Percentiles rank a stretch among this genome's conserved stretches.
Evolutionary conservation across 805 yeast species (phyloP).

Genomic region (Candida tammaniensis): DNA sequence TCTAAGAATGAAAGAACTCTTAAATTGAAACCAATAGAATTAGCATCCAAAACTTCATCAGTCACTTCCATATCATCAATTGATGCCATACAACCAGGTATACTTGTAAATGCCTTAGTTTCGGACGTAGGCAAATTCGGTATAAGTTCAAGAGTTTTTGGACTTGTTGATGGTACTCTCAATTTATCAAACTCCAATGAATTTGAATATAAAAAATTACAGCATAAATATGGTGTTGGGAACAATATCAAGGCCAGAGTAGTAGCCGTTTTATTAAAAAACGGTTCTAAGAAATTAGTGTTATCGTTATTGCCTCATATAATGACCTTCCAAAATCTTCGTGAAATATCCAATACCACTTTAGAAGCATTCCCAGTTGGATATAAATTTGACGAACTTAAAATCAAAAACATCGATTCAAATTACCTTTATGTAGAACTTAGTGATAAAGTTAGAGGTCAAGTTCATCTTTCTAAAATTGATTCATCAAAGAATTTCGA

Average conservation of each 20-base stretch:
- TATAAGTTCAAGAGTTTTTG: slow-evolving; percentile 67
- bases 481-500: slow-evolving; percentile 46
- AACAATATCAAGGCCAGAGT: slow-evolving; percentile 68
- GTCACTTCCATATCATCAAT: slow-evolving; percentile 61
- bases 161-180: slow-evolving; percentile 69
- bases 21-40: slow-evolving; percentile 47
- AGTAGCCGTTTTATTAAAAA: slow-evolving; percentile 48
- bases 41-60: slow-evolving; percentile 44
- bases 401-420: slow-evolving; percentile 58
- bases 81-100: slow-evolving; percentile 85
- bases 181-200: slow-evolving; percentile 63
- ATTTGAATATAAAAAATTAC: slow-evolving; percentile 45
- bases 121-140: slow-evolving; percentile 62
- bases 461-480: slow-evolving; percentile 73
- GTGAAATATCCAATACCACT: slow-evolving; percentile 20
- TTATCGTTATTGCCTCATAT: slow-evolving; percentile 64
- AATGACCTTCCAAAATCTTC: slow-evolving; percentile 27
- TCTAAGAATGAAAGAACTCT: slow-evolving; percentile 51
- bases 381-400: slow-evolving; percentile 57
- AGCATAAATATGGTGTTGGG: slow-evolving; percentile 67
- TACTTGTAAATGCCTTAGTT: slow-evolving; percentile 69
- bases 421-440: slow-evolving; percentile 56
- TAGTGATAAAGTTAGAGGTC: slow-evolving; percentile 59
- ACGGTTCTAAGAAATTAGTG: slow-evolving; percentile 55
- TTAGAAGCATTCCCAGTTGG: slow-evolving; percentile 77